Percentiles rank a stretch among this genome's conserved stretches.
phyloP scores from a whole-genome alignment of 164 flowering plant species.

The Berberis vulgaris region DNA sequence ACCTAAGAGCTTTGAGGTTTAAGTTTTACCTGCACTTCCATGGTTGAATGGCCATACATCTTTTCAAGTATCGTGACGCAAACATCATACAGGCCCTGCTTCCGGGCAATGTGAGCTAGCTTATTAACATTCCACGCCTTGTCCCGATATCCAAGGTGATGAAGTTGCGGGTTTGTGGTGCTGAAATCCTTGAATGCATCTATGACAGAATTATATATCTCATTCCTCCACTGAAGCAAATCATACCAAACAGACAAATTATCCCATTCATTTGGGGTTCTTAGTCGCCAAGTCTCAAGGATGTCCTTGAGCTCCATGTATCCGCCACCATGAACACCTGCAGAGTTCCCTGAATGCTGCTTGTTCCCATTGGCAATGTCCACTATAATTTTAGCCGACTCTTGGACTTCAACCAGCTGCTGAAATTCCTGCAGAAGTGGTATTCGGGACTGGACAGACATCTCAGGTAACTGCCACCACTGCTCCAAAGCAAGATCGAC shows the following conservation, averaged over 20 bases:
- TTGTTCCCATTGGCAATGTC: slow-evolving; percentile 92
- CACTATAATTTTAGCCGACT: slow-evolving; percentile 71
- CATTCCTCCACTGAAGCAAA: slow-evolving; percentile 98
- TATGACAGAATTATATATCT: slow-evolving; percentile 87
- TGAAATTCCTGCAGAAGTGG: slow-evolving; percentile 92
- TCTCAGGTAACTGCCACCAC: slow-evolving; percentile 96
- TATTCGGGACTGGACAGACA: slow-evolving; percentile 82
- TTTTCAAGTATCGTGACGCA: slow-evolving; percentile 93
- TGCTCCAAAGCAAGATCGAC: slow-evolving; percentile 84
- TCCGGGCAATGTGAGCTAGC: slow-evolving; percentile 90
- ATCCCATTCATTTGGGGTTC: slow-evolving; percentile 99
- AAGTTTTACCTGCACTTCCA: slow-evolving; percentile 95
- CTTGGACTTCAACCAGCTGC: slow-evolving; percentile 89
- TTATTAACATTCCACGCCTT: slow-evolving; percentile 99
- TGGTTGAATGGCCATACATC: slow-evolving; percentile 96
- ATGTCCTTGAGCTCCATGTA: slow-evolving; percentile 96
- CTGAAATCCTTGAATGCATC: slow-evolving; percentile 93
- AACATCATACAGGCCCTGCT: slow-evolving; percentile 92
- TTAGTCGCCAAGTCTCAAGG: slow-evolving; percentile 95
- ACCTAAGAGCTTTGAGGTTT: too few species aligned
- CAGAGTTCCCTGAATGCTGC: slow-evolving; percentile 50
- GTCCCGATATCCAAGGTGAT: slow-evolving; percentile 98
- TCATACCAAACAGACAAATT: slow-evolving; percentile 95
- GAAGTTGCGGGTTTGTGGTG: slow-evolving; percentile 66
- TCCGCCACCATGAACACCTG: slow-evolving; percentile 53